Evolutionary conservation across 495 filamentous ascomycete species (phyloP), one percentile per base, ranked within the genome.

Genomic region (Lasiosphaeriaceae sp.): DNA sequence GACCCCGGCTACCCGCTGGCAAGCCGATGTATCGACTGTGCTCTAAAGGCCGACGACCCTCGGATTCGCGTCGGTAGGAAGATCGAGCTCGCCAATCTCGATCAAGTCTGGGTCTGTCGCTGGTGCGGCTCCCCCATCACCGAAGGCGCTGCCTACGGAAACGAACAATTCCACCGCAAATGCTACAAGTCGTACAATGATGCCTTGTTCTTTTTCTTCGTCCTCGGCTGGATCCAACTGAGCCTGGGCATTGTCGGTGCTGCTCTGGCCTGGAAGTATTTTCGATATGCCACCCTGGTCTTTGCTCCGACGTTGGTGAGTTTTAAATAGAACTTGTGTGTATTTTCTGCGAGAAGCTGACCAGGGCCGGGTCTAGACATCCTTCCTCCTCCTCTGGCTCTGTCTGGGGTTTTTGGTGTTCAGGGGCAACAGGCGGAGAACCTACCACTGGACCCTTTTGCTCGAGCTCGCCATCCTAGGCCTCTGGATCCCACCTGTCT

Each of bases 251-350:
- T 71, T 12, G 57, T 56, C 2, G 66, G 55, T 2, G 52, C 59
- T 0, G 63, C 62, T 0, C 47, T 73, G 54, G 44, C 59, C 2
- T 67, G 59, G 58, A 59, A 34, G 34, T 70, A 65, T 31, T 72
- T 64, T 55, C 50, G 66, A 22, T 1, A 56, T 17, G 34, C 49
- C 0, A 1, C 26, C 3, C 11, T 66, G 53, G 61, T 68, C 2
- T 66, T 72, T 58, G 65, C 50, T 12, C 67, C 70, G 2, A 58
- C 59, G 0, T 49, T 72, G 51, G 68, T 69, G 43, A 55, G 67
- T 63, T 14, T 11, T 9, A 0, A 2, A n/a, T 17, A 3, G 4
- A 17, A 3, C 34, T 3, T 31, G 4, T 31, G 26, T 26, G n/a
- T 5, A 7, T 52, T 24, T 44, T 19, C 5, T 39, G 14, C 14